Percentiles rank a stretch among this genome's conserved stretches.
These are phyloP conservation scores for Tetramitus jugosus DNA, from an alignment of 208 protist species.

Conservation along the genomic window DNA sequence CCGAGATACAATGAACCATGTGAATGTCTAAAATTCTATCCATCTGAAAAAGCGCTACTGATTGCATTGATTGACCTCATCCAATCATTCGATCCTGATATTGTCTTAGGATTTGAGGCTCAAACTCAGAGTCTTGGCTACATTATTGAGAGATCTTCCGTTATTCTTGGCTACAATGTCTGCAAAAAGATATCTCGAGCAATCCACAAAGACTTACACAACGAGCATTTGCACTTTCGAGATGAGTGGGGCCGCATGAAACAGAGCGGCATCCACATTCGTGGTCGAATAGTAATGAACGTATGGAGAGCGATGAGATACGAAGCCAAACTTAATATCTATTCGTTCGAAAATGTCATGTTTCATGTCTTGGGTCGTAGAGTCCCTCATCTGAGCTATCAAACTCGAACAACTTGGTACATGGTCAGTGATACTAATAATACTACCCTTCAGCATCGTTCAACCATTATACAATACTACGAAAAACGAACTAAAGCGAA, in stretches of 20 bases:
- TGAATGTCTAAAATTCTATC: background rate
- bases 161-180: background rate
- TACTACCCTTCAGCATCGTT: no score
- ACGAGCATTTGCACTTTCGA: no score
- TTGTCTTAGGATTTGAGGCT: slow-evolving; percentile 58
- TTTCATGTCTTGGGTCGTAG: slow-evolving; percentile 45
- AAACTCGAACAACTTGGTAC: slow-evolving; percentile 42
- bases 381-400: slow-evolving; percentile 26
- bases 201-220: no score
- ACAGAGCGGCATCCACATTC: slow-evolving; percentile 41
- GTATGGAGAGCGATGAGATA: slow-evolving; percentile 52
- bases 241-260: slow-evolving; percentile 16
- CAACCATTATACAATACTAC: background rate
- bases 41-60: background rate
- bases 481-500: slow-evolving; percentile 3
- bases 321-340: slow-evolving; percentile 50
- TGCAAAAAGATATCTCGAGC: no score
- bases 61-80: slow-evolving; percentile 1
- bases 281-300: slow-evolving; percentile 56
- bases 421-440: background rate
- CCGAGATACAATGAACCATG: background rate
- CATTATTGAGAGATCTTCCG: slow-evolving; percentile 36
- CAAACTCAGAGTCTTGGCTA: slow-evolving; percentile 47
- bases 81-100: slow-evolving; percentile 48
- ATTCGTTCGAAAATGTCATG: slow-evolving; percentile 46